Conservation (phyloP, 805 yeast species). For the Wickerhamomyces alni region DNA sequence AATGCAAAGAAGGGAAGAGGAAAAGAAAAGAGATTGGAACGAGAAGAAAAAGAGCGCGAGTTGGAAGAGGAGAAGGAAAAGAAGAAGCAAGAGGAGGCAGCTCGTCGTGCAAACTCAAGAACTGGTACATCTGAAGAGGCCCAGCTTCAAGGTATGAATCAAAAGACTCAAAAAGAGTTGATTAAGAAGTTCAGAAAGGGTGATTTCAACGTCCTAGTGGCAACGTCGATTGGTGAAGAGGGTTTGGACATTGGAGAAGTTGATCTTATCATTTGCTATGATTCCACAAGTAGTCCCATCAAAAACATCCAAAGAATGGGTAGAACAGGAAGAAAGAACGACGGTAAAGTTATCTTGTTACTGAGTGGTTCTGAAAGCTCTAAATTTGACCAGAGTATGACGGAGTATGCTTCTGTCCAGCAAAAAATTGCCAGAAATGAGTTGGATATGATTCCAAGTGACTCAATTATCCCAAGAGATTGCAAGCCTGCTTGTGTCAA, state of each 20-base stretch:
- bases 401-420: conserved; percentile 75
- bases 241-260: conserved; percentile 98
- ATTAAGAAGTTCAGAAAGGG: conserved; percentile 72
- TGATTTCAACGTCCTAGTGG: conserved; percentile 72
- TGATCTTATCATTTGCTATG: conserved; percentile 87
- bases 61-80: conserved; percentile 25
- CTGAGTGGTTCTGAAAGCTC: conserved; percentile 71
- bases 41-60: conserved; percentile 26
- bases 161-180: conserved; percentile 76
- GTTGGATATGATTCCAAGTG: conserved; percentile 40
- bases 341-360: conserved; percentile 73
- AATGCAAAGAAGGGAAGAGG: conserved; percentile 38
- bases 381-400: conserved; percentile 82
- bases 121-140: conserved; percentile 70
- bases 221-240: conserved; percentile 97
- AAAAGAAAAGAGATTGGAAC: conserved; percentile 27
- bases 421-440: conserved; percentile 50
- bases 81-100: conserved; percentile 27
- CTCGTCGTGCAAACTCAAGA: conserved; percentile 32
- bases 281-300: conserved; percentile 89
- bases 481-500: conserved; percentile 52
- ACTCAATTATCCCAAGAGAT: conserved; percentile 61
- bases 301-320: conserved; percentile 96
- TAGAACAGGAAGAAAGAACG: conserved; percentile 92
- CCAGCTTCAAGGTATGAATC: conserved; percentile 82